Conservation (phyloP, 2,329 filamentous ascomycete genomes). For the Grosmannia huntii region DNA sequence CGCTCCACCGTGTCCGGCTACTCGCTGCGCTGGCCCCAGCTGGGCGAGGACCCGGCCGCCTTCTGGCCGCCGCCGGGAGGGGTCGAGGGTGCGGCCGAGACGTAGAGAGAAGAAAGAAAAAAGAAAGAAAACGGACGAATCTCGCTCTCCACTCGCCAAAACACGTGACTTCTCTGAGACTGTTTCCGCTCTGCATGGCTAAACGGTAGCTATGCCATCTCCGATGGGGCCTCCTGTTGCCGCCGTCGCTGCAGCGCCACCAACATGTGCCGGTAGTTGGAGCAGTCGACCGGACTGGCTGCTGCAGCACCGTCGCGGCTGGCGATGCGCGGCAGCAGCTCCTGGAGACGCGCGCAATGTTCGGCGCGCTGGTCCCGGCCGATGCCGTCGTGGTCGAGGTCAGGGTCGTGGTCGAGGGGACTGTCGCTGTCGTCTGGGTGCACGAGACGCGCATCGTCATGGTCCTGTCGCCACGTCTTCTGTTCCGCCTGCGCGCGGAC, state of each 20-base stretch:
- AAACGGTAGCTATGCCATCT: background rate
- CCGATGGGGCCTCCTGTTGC: background rate
- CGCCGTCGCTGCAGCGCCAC: slow-evolving; percentile 48
- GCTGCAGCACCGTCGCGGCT: background rate
- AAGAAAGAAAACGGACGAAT: too few species aligned
- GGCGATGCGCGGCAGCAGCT: slow-evolving; percentile 56
- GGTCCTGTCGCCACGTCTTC: background rate
- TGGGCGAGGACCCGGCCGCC: slow-evolving; percentile 11
- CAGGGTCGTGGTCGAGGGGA: slow-evolving; percentile 17
- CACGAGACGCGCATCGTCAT: background rate
- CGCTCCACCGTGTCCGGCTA: slow-evolving; percentile 76
- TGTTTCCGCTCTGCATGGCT: too few species aligned
- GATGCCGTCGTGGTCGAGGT: slow-evolving; percentile 18
- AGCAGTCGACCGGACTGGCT: slow-evolving; percentile 13
- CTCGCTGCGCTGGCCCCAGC: slow-evolving; percentile 51
- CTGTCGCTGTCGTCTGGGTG: background rate
- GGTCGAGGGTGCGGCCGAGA: background rate
- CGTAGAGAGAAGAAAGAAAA: slow-evolving; percentile 21
- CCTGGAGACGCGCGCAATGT: slow-evolving; percentile 65
- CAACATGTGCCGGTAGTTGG: slow-evolving; percentile 56
- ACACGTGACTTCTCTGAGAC: background rate
- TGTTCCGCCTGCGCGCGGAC: slow-evolving; percentile 19
- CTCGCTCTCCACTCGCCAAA: background rate
- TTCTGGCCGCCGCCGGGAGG: slow-evolving; percentile 9
- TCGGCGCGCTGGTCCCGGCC: slow-evolving; percentile 44